Evolutionary conservation across 1,139 yeast species (phyloP), one percentile per base, ranked within the genome.

Genomic region (Suhomyces wounanorum): DNA sequence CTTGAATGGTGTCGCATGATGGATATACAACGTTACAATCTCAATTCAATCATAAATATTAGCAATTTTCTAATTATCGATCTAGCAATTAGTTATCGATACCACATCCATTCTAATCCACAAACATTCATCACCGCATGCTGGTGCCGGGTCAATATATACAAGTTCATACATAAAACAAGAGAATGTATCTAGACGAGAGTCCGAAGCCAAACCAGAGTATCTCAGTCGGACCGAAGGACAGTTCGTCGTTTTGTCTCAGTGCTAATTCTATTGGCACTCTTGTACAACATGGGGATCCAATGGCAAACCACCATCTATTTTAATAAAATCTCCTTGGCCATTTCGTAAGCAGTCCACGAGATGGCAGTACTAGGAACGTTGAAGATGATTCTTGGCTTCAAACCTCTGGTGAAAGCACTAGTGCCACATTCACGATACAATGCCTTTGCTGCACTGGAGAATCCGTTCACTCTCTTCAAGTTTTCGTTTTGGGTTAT

Each of bases 331-430:
- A 87, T 77, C 60, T 84, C 88, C 70, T 94, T 94, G 41, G 97
- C 98, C 95, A 92, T 89, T 68, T 94, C 99, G 69, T 95, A 94
- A 21, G 97, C 92, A 1, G 98, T 94, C 99, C 99, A 94, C 57
- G 96, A 86, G 54, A 94, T 92, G 33, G 99, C 99, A 11, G 99
- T 92, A 45, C 96, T 87, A 18, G 99, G 99, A 67, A 94, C 92
- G 67, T 92, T 91, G 57, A 95, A 89, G 38, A 94, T 85, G 49
- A 95, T 85, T 69, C 99, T 83, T 45, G 99, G 98, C 64, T 86
- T 85, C 64, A 92, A 76, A 26, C 99, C 99, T 62, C 96, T 79
- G 63, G 80, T 68, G 68, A 94, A 92, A 0, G 96, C 96, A 36
- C 61, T 60, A 56, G 80, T 59, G 4, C 97, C 97, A 51, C 85